Conservation (phyloP, 2,329 filamentous ascomycete genomes). For the Sarocladiaceae sp. region DNA sequence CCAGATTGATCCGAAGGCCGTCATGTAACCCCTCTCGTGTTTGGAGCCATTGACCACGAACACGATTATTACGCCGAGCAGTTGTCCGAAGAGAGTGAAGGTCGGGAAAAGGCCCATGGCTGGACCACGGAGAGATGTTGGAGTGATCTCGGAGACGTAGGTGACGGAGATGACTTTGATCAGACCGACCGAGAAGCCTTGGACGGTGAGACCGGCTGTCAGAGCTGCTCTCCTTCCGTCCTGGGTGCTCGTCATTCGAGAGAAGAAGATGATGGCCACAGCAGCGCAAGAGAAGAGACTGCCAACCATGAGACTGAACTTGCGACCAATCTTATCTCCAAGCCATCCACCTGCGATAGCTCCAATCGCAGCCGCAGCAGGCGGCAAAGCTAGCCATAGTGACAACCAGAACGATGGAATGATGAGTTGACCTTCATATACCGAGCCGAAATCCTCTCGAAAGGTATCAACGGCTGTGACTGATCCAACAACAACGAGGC, state of each 20-base stretch:
- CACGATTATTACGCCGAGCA: slow-evolving; percentile 20
- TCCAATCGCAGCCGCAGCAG: slow-evolving; percentile 20
- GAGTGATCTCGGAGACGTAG: slow-evolving; percentile 30
- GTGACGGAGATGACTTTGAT: slow-evolving; percentile 37
- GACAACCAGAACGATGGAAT: slow-evolving; percentile 24
- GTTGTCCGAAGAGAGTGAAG: slow-evolving; percentile 21
- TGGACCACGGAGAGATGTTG: slow-evolving; percentile 20
- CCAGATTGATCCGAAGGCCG: slow-evolving; percentile 22
- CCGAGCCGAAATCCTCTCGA: slow-evolving; percentile 22
- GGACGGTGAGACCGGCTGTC: slow-evolving; percentile 20
- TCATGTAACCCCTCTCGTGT: slow-evolving; percentile 17
- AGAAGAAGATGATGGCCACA: slow-evolving; percentile 24
- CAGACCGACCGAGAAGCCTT: slow-evolving; percentile 22
- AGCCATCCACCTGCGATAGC: slow-evolving; percentile 22
- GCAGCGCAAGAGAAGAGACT: slow-evolving; percentile 20
- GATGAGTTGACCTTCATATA: slow-evolving; percentile 17
- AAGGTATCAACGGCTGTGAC: slow-evolving; percentile 24
- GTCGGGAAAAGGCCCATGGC: slow-evolving; percentile 24
- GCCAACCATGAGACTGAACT: slow-evolving; percentile 18
- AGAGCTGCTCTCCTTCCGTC: slow-evolving; percentile 19
- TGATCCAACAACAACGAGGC: slow-evolving; percentile 21
- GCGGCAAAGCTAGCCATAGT: slow-evolving; percentile 20
- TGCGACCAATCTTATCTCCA: slow-evolving; percentile 22
- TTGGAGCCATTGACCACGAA: slow-evolving; percentile 18
- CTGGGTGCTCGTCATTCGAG: slow-evolving; percentile 13